A percentile compares a stretch with the other conserved stretches of the same genome.
Evolutionary conservation across 2,329 filamentous ascomycete species (phyloP).

Genomic region (Penicillium verrucosum): DNA sequence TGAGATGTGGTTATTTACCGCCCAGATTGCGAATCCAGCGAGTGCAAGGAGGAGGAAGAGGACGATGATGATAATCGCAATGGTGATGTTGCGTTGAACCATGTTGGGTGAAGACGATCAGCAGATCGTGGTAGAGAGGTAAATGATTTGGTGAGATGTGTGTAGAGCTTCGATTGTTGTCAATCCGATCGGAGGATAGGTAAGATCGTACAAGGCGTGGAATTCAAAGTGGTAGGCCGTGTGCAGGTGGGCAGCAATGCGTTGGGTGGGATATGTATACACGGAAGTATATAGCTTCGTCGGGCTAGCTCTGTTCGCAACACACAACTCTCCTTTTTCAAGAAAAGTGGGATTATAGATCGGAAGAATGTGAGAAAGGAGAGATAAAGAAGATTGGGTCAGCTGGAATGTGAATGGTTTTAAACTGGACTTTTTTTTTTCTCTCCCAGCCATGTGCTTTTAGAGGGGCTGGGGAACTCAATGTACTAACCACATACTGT

Average conservation of each 20-base stretch:
- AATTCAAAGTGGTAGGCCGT: neutral
- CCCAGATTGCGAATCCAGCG: constrained; percentile 39
- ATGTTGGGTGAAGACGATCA: constrained; percentile 27
- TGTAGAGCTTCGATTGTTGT: neutral
- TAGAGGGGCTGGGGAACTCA: constrained; percentile 19
- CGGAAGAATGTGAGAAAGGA: constrained; percentile 3
- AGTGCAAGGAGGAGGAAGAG: constrained; percentile 48
- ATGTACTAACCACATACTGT: neutral
- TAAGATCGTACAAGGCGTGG: neutral
- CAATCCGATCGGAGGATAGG: neutral
- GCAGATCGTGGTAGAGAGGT: neutral
- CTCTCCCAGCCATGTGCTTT: constrained; percentile 25
- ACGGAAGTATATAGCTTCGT: constrained; percentile 3
- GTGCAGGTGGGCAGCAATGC: constrained; percentile 1
- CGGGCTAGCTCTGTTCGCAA: neutral
- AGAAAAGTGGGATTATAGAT: neutral
- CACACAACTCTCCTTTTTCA: neutral
- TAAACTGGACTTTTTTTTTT: constrained; percentile 5
- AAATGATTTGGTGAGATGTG: neutral
- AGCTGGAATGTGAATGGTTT: constrained; percentile 14
- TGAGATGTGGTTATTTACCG: constrained; percentile 32
- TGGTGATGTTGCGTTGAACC: constrained; percentile 47
- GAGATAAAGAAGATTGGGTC: neutral
- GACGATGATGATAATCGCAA: constrained; percentile 50
- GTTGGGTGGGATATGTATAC: constrained; percentile 6